A percentile compares a stretch with the other conserved stretches of the same genome.
phyloP scores from a whole-genome alignment of 148 eudicot genomes.

The Limonium bicolor region DNA sequence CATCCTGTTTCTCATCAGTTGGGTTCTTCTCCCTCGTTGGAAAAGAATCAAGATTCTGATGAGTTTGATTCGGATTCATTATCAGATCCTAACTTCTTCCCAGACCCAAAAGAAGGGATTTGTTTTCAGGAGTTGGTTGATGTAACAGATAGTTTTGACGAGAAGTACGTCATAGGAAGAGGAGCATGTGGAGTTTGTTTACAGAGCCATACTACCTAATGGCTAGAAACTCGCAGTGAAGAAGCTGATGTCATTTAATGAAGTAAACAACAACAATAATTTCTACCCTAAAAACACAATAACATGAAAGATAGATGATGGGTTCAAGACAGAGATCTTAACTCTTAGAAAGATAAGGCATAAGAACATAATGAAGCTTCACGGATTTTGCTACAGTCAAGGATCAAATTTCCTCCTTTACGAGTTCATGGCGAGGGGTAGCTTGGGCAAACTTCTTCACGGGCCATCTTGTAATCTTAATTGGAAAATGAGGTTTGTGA shows the following conservation, averaged over 20 bases:
- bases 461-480: slow-evolving; percentile 27
- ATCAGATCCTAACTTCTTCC: too few relatives aligned
- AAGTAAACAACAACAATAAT: slow-evolving; percentile 41
- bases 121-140: slow-evolving; percentile 50
- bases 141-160: slow-evolving; percentile 60
- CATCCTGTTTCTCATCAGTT: slow-evolving; percentile 20
- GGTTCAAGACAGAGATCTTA: slow-evolving; percentile 69
- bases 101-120: slow-evolving; percentile 69
- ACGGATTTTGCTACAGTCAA: slow-evolving; percentile 72
- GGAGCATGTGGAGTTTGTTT: slow-evolving; percentile 86
- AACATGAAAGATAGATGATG: too few relatives aligned
- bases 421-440: slow-evolving; percentile 76
- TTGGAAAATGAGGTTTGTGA: slow-evolving; percentile 51
- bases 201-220: slow-evolving; percentile 46
- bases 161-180: slow-evolving; percentile 35
- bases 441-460: slow-evolving; percentile 68
- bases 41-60: slow-evolving; percentile 13
- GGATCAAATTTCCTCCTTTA: slow-evolving; percentile 72
- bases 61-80: slow-evolving; percentile 39
- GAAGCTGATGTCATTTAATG: slow-evolving; percentile 46
- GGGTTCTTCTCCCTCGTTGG: background rate
- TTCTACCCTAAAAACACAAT: too few relatives aligned
- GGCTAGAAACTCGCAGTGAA: slow-evolving; percentile 62
- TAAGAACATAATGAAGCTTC: slow-evolving; percentile 65
- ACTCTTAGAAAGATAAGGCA: slow-evolving; percentile 81